phyloP scores from a whole-genome alignment of 2,329 filamentous ascomycete genomes.

The Fusarium acutatum region DNA sequence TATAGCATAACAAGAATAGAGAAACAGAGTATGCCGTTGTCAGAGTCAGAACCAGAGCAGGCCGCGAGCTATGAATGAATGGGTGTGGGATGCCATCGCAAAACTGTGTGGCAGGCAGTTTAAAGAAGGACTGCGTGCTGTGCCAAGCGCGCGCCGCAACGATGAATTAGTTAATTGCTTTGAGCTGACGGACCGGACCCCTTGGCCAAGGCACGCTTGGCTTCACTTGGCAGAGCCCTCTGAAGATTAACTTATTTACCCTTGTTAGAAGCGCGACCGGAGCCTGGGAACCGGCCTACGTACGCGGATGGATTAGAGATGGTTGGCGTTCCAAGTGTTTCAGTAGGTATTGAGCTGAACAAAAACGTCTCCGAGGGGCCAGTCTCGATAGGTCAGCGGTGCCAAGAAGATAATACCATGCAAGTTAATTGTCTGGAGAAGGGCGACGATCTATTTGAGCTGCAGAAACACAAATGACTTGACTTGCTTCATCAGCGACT shows the following conservation, averaged over 20 bases:
- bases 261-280: slow-evolving; percentile 25
- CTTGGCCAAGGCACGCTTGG: slow-evolving; percentile 23
- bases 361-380: background rate
- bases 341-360: background rate
- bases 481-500: background rate
- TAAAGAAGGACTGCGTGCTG: slow-evolving; percentile 25
- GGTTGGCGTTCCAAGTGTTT: background rate
- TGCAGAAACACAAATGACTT: background rate
- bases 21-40: slow-evolving; percentile 15
- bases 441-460: background rate
- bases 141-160: slow-evolving; percentile 31
- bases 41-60: slow-evolving; percentile 27
- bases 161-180: slow-evolving; percentile 12
- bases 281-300: slow-evolving; percentile 18
- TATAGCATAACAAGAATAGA: background rate
- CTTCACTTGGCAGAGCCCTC: slow-evolving; percentile 33
- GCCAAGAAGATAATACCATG: background rate
- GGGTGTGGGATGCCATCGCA: slow-evolving; percentile 39
- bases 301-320: background rate
- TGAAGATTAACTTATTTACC: slow-evolving; percentile 16
- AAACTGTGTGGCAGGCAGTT: slow-evolving; percentile 28
- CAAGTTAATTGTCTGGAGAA: background rate
- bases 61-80: slow-evolving; percentile 19
- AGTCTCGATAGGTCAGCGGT: background rate
- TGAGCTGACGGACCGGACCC: slow-evolving; percentile 22